Evolutionary conservation across 768 basidiomycete species (phyloP), one percentile per base, ranked within the genome.

Genomic region (Trametopsis cervina): DNA sequence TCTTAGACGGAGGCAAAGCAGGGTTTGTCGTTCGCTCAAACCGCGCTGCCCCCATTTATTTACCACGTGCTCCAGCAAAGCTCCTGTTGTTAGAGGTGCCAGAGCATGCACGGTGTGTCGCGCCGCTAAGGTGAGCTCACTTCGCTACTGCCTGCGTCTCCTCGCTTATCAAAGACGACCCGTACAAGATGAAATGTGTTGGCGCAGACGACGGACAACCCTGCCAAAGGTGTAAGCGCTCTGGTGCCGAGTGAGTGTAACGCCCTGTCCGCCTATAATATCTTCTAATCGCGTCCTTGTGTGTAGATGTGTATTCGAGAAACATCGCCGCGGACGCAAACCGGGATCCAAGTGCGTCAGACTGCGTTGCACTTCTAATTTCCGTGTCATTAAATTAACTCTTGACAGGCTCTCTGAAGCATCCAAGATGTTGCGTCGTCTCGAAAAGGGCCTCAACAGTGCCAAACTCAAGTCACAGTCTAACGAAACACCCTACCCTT

Each of bases 271-370:
- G 42, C 56, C 42, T 33, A 15, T 33, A 53, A 52, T 23, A 10
- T 7, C 29, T 44, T 18, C 1, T 43, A 37, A 40, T 53, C 7
- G 15, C n/a, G n/a, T n/a, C n/a, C 44, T 52, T 54, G 49, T 40
- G 51, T 52, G 42, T 57, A 89, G 87, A 51, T 90, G 89, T 58
- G 55, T 89, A 26, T 92, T 92, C 57, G 89, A 92, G 69, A 92
- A 91, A 64, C 89, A 92, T 65, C 78, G 89, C 46, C 81, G 89
- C 26, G 89, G 89, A 37, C 79, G 89, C 48, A 92, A 92, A 59
- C 89, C 89, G 15, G 89, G 89, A 57, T 90, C 89, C 67, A 92
- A 91, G 89, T 91, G 63, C 21, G 72, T 39, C 17, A 4, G 33
- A n/a, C 38, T 42, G 45, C 22, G 33, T 50, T 50, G 47, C 49